Evolutionary conservation across 108 stramenopile species (phyloP).

Genomic region (Nitzschia sp.): DNA sequence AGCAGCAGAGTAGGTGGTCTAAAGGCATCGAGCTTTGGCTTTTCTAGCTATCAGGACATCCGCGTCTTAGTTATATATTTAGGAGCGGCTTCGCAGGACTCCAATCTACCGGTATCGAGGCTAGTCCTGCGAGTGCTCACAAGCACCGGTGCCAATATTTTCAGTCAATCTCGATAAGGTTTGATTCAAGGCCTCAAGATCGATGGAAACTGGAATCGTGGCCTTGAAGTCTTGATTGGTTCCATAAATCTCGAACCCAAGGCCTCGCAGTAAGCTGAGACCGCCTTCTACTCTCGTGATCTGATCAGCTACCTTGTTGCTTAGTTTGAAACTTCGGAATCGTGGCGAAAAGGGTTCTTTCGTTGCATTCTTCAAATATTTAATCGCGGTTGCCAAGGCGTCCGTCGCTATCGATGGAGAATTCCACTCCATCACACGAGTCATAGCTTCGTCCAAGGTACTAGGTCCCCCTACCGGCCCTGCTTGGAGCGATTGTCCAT

Average conservation of each 20-base stretch:
- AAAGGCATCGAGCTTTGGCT: too few species aligned
- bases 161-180: slow-evolving; percentile 5
- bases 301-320: slow-evolving; percentile 75
- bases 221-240: slow-evolving; percentile 68
- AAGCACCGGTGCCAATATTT: too few species aligned
- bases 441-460: slow-evolving; percentile 25
- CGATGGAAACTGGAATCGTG: slow-evolving; percentile 43
- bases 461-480: background rate
- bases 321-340: slow-evolving; percentile 64
- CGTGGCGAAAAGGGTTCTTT: slow-evolving; percentile 62
- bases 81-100: too few species aligned
- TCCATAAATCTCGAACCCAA: slow-evolving; percentile 58
- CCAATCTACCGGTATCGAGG: too few species aligned
- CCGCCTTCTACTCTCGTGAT: slow-evolving; percentile 57
- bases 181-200: slow-evolving; percentile 27
- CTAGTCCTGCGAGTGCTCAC: too few species aligned
- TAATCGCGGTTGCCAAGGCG: slow-evolving; percentile 48
- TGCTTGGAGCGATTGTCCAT: slow-evolving; percentile 18
- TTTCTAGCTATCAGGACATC: too few species aligned
- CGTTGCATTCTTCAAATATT: slow-evolving; percentile 64
- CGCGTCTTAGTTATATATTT: too few species aligned
- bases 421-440: slow-evolving; percentile 28
- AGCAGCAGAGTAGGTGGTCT: too few species aligned
- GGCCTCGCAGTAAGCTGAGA: slow-evolving; percentile 41
- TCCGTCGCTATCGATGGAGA: slow-evolving; percentile 12